Evolutionary conservation across 225 moss, liverwort and hornwort genomes (phyloP).

Genomic region (Anthoceros angustus): DNA sequence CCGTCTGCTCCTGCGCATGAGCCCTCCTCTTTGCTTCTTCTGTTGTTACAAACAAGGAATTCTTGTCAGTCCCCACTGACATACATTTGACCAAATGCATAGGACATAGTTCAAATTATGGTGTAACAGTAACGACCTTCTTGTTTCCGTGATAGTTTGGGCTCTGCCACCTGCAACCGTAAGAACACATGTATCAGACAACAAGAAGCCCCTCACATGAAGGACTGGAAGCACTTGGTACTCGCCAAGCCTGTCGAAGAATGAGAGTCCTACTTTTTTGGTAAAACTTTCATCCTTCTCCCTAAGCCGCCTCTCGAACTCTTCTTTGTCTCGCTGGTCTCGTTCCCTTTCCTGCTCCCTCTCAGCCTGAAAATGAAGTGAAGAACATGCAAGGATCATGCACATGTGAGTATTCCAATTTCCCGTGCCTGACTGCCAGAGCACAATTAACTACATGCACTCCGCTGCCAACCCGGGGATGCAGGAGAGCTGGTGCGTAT

Average conservation of each 20-base stretch:
- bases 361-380: conserved; percentile 25
- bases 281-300: conserved; percentile 70
- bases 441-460: no score
- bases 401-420: no score
- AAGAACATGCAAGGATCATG: no score
- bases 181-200: neutral
- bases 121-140: conserved; percentile 10
- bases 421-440: no score
- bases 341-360: conserved; percentile 67
- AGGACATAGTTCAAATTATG: neutral
- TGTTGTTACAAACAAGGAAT: neutral
- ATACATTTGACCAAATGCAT: neutral
- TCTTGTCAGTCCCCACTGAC: neutral
- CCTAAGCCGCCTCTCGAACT: conserved; percentile 59
- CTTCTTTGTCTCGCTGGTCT: conserved; percentile 75
- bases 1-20: conserved; percentile 27
- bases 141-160: conserved; percentile 24
- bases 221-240: neutral
- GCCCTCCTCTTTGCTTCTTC: conserved; percentile 28
- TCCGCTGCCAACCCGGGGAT: no score
- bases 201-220: neutral
- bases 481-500: no score
- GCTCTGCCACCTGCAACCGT: conserved; percentile 16
- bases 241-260: neutral
- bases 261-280: neutral